Evolutionary conservation across 2,329 filamentous ascomycete genomes (phyloP), one percentile per base, ranked within the genome.

Genomic region (Cladosporium cucumerinum): DNA sequence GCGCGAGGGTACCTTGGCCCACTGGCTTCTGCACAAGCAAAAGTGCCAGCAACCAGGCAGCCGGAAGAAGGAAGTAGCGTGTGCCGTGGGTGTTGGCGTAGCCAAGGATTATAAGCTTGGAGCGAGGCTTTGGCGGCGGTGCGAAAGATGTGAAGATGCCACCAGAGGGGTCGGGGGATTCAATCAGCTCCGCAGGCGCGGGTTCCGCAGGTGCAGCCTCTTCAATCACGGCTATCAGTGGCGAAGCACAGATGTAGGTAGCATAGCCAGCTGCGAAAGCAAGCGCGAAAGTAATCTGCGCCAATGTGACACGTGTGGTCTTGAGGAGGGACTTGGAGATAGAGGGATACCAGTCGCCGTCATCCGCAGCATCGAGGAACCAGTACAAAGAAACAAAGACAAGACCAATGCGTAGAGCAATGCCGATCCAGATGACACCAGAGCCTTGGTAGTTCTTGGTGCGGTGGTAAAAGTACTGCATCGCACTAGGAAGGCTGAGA

Each of bases 81-180:
- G 92, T 90, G 65, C 95, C 95, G 73, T 97, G 89, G n/a, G 92
- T 87, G 74, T 99, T 99, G 68, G 89, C 91, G 78, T 96, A 98
- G 52, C 95, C 95, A 21, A 96, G 85, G 34, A 90, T 91, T 66
- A 97, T 87, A 48, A 77, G 69, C 64, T 75, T 77, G 43, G 70
- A 68, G 21, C 71, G 70, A 39, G 72, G 69, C 6, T 67, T 60
- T 5, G 82, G 70, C 0, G 72, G 71, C 26, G 69, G 70, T 48
- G 72, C 72, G 65, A 76, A 69, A 26, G 77, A 70, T 5, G 78
- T 76, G 65, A 81, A 74, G 64, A 76, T 71, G 3, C 73, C 70
- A 7, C 73, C 71, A 16, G 59, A 61, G 4, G 75, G 67, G 46
- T 75, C 70, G 4, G 67, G 67, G 66, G 59, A 71, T 67, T 77